Evolutionary conservation across 2,329 filamentous ascomycete species (phyloP), one percentile per base, ranked within the genome.

Genomic region (Acrodontium crateriforme): DNA sequence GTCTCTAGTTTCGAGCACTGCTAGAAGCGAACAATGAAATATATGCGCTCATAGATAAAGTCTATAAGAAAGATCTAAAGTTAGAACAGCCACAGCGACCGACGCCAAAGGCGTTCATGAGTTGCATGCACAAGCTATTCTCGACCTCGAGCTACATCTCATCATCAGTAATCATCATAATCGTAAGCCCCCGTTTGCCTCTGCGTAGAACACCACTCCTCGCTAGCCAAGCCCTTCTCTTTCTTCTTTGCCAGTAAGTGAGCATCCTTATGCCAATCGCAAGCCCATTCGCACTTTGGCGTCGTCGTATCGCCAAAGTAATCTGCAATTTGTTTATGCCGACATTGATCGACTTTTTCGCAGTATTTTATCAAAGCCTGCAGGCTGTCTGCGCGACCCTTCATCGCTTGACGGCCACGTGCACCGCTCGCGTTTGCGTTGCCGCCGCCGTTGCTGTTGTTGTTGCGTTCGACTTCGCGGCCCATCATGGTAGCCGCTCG

Each of bases 291-390:
- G 38, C 62, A 65, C 24, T 37, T 35, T 6, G 43, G 39, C 25
- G 35, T 34, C 6, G 31, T 38, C 8, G 28, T 29, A 25, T 87
- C 80, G 2, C 78, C 79, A 56, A 89, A 92, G 47, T 89, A 87
- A 27, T 66, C 65, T 39, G 71, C 75, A 30, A 92, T 82, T 14
- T 75, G 53, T 25, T 69, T 65, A 47, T 95, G 87, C 25, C 84
- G 68, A 47, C 87, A 95, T 8, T 59, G 58, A 8, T 60, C 63
- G 1, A 73, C 78, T 31, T 71, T 70, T 54, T 95, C 87, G 50
- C 85, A 93, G 48, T 92, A 94, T 7, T 69, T 58, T 2, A 85
- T 69, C 10, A 95, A 61, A 16, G 73, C 47, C 39, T 62, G 50
- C 35, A 66, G 35, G 30, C 59, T 64, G 43, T 56, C 53, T 7